These are phyloP conservation scores for Phoma sp. DNA, from an alignment of 2,329 filamentous ascomycete genomes.

Conservation along the genomic window DNA sequence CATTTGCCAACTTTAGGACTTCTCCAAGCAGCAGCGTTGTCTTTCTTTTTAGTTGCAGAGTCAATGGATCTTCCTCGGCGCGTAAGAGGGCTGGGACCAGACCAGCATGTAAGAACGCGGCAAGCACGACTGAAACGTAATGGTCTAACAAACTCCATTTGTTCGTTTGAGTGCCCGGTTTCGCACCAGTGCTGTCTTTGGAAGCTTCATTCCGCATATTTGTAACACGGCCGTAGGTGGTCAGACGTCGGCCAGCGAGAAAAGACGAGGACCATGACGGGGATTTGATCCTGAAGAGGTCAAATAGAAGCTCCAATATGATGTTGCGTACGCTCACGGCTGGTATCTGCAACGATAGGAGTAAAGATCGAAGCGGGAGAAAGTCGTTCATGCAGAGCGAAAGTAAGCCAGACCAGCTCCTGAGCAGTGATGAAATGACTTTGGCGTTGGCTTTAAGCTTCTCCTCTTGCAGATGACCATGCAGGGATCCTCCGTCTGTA, in stretches of 20 bases:
- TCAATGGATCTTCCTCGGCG: constrained; percentile 71
- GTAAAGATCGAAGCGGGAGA: constrained; percentile 79
- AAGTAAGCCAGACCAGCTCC: constrained; percentile 92
- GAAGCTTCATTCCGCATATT: constrained; percentile 72
- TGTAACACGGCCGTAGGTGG: constrained; percentile 93
- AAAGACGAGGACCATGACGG: constrained; percentile 96
- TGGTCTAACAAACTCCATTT: constrained; percentile 85
- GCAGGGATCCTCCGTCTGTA: constrained; percentile 73
- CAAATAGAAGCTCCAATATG: constrained; percentile 86
- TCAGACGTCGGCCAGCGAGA: constrained; percentile 86
- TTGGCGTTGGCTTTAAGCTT: constrained; percentile 84
- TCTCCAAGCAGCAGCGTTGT: constrained; percentile 90
- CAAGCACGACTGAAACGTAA: constrained; percentile 87
- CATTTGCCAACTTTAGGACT: constrained; percentile 85
- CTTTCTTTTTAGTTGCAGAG: constrained; percentile 78
- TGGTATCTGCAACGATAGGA: constrained; percentile 68
- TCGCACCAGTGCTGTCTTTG: constrained; percentile 62
- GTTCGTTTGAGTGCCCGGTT: constrained; percentile 68
- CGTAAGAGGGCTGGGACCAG: constrained; percentile 62
- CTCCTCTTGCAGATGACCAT: constrained; percentile 61
- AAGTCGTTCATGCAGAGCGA: constrained; percentile 88
- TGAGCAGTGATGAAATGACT: constrained; percentile 88
- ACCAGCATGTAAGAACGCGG: constrained; percentile 82
- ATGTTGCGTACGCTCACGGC: constrained; percentile 69
- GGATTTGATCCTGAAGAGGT: constrained; percentile 85